phyloP scores from a whole-genome alignment of 2,329 filamentous ascomycete species.

The Teratosphaeriaceae sp. region DNA sequence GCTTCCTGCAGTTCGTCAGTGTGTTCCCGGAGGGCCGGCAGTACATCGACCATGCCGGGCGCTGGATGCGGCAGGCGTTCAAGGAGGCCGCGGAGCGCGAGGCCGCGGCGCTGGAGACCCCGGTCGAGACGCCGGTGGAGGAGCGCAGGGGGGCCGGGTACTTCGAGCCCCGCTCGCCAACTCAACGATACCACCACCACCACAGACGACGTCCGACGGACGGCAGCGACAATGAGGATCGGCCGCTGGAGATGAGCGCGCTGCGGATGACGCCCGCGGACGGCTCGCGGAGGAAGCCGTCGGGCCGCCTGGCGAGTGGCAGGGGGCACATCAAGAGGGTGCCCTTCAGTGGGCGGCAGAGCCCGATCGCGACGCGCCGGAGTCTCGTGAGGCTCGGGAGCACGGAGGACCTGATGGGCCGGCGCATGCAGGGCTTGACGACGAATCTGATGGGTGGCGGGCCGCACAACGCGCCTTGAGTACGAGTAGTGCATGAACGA shows the following conservation, averaged over 20 bases:
- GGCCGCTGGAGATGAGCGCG: conserved; percentile 66
- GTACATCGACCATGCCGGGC: conserved; percentile 69
- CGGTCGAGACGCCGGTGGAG: conserved; percentile 12
- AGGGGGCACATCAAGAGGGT: conserved; percentile 20
- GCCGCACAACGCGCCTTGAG: too few relatives aligned
- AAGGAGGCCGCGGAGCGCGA: conserved; percentile 37
- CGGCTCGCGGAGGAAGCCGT: conserved; percentile 11
- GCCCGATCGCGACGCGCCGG: conserved; percentile 29
- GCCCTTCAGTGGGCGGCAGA: conserved; percentile 18
- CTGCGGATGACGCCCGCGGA: conserved; percentile 15
- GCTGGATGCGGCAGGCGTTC: conserved; percentile 80
- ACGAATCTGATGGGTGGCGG: conserved; percentile 12
- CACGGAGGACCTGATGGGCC: conserved; percentile 41
- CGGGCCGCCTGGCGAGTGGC: too few relatives aligned
- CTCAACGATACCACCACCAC: too few relatives aligned
- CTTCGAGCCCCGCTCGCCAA: too few relatives aligned
- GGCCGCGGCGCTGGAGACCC: background rate
- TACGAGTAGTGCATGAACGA: too few relatives aligned
- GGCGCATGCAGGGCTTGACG: conserved; percentile 44
- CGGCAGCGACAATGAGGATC: too few relatives aligned
- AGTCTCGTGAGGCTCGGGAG: conserved; percentile 41
- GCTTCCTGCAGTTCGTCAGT: conserved; percentile 84
- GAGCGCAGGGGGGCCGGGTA: conserved; percentile 21
- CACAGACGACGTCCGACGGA: too few relatives aligned
- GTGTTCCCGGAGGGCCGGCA: conserved; percentile 88